These are phyloP conservation scores for Blastomyces gilchristii DNA, from an alignment of 2,329 filamentous ascomycete species.

Conservation along the genomic window DNA sequence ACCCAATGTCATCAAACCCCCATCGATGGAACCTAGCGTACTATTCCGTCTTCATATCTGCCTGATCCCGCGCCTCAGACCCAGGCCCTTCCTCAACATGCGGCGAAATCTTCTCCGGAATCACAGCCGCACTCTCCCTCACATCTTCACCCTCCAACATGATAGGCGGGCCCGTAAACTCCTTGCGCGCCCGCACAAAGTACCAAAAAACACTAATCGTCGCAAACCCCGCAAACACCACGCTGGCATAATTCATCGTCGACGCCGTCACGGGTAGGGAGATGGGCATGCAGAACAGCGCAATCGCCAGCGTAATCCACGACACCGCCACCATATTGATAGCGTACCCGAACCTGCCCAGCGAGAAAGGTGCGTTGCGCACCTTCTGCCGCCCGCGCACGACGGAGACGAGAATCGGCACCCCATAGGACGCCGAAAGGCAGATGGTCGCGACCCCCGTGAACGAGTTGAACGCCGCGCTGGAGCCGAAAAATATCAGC, in stretches of 20 bases:
- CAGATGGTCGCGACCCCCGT: constrained; percentile 73
- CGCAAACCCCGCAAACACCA: constrained; percentile 55
- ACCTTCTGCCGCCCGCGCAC: constrained; percentile 56
- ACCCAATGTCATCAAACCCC: background rate
- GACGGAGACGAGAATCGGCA: constrained; percentile 63
- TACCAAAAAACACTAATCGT: constrained; percentile 54
- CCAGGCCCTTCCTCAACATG: constrained; percentile 25
- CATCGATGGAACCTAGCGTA: background rate
- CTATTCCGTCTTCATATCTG: constrained; percentile 9
- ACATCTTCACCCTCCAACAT: constrained; percentile 22
- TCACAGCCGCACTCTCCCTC: constrained; percentile 20
- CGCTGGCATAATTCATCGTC: constrained; percentile 58
- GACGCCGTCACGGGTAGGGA: constrained; percentile 47
- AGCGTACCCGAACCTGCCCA: constrained; percentile 56
- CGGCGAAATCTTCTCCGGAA: constrained; percentile 23
- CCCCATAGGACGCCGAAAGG: constrained; percentile 62
- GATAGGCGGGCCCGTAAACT: constrained; percentile 50
- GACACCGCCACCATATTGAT: constrained; percentile 59
- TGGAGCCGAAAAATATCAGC: constrained; percentile 68
- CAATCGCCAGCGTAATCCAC: constrained; percentile 61
- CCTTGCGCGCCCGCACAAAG: constrained; percentile 50
- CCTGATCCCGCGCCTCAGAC: constrained; percentile 13
- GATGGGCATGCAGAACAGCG: constrained; percentile 67
- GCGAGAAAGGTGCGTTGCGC: constrained; percentile 54
- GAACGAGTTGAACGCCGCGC: constrained; percentile 68